Evolutionary conservation across 179 eudicot species (phyloP).

Genomic region (Sideroxylon spinosum): DNA sequence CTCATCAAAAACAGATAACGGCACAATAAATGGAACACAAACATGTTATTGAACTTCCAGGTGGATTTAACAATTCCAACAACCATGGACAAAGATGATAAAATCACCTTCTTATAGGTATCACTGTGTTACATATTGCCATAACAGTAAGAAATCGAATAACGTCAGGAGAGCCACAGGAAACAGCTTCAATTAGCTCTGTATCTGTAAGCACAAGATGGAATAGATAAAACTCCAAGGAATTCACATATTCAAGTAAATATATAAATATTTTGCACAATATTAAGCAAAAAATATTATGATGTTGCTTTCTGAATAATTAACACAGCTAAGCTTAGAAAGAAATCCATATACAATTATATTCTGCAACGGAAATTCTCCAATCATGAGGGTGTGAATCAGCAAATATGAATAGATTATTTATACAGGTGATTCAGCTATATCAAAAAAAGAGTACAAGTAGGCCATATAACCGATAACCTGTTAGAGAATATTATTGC

Average conservation of each 20-base stretch:
- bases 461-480: background rate
- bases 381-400: background rate
- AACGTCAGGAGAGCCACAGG: slow-evolving; percentile 65
- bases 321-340: background rate
- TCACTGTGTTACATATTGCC: slow-evolving; percentile 91
- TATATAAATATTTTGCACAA: too few relatives aligned
- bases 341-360: background rate
- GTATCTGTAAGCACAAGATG: slow-evolving; percentile 47
- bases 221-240: background rate
- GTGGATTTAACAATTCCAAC: background rate
- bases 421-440: background rate
- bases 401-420: background rate
- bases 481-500: too few relatives aligned
- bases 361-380: background rate
- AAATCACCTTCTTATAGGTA: slow-evolving; percentile 70
- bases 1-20: slow-evolving; percentile 10
- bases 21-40: slow-evolving; percentile 16
- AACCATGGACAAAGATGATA: background rate
- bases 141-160: slow-evolving; percentile 71
- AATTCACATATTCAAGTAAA: slow-evolving; percentile 2
- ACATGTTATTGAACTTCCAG: background rate
- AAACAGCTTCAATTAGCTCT: slow-evolving; percentile 63
- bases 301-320: background rate
- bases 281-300: background rate
- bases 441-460: background rate